These are phyloP conservation scores for Lachancea nothofagi DNA, from an alignment of 805 yeast species.

Conservation along the genomic window DNA sequence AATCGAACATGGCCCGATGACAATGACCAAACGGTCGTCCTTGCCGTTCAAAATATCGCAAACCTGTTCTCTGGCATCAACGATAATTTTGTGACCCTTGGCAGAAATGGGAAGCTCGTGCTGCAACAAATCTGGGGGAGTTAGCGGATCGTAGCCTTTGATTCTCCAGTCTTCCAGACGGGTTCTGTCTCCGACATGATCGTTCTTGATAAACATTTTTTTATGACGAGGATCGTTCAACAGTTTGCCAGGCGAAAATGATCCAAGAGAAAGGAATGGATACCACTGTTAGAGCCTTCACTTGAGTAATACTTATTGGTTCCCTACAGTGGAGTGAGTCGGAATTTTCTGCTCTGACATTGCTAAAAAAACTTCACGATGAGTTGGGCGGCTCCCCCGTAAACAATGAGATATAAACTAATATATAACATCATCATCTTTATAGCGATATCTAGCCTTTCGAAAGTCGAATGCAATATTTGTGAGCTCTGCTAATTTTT, in stretches of 20 bases:
- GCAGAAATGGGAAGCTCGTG: conserved; percentile 71
- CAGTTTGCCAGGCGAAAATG: background rate
- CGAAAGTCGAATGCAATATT: no score
- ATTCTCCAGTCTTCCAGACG: conserved; percentile 75
- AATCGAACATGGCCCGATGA: conserved; percentile 95
- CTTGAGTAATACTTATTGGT: no score
- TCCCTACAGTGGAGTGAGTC: no score
- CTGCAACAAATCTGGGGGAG: conserved; percentile 92
- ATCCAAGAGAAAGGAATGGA: no score
- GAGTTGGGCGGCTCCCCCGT: no score
- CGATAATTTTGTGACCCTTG: conserved; percentile 54
- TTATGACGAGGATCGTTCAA: conserved; percentile 2
- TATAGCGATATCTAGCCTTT: no score
- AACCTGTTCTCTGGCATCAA: conserved; percentile 72
- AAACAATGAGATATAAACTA: no score
- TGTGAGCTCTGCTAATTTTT: no score
- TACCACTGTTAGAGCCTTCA: no score
- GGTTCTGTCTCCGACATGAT: conserved; percentile 75
- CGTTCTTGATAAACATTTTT: conserved; percentile 77
- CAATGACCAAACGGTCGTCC: conserved; percentile 82
- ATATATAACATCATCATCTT: no score
- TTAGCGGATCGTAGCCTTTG: conserved; percentile 86
- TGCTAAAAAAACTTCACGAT: no score
- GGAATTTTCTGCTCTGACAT: no score
- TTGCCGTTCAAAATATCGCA: conserved; percentile 67